A percentile compares a stretch with the other conserved stretches of the same genome.
Evolutionary conservation across 2,329 filamentous ascomycete genomes (phyloP).

Genomic region (Immersiporthe knoxdaviesiana): DNA sequence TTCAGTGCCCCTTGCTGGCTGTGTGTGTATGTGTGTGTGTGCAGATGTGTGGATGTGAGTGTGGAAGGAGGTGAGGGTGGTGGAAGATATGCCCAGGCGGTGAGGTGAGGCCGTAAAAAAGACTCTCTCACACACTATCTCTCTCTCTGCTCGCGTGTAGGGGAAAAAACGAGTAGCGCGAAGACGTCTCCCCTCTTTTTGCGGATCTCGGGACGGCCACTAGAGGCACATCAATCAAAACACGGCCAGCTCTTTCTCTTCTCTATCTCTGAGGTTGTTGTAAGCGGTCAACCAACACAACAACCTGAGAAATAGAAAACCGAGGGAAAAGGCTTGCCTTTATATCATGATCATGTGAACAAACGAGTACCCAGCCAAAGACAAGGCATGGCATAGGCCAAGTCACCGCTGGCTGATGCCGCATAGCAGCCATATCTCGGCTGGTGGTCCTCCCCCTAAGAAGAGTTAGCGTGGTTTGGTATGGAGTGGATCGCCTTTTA

Average conservation of each 20-base stretch:
- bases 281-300: background rate
- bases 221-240: background rate
- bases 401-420: background rate
- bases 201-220: conserved; percentile 7
- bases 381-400: background rate
- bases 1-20: background rate
- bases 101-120: conserved; percentile 21
- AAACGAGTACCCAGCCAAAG: background rate
- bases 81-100: conserved; percentile 13
- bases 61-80: background rate
- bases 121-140: conserved; percentile 1
- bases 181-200: conserved; percentile 22
- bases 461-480: background rate
- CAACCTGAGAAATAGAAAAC: background rate
- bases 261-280: background rate
- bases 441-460: background rate
- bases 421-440: background rate
- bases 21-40: background rate
- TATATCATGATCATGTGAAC: background rate
- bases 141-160: background rate
- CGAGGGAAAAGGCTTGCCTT: background rate
- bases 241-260: background rate
- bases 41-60: background rate
- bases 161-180: conserved; percentile 22
- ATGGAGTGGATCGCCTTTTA: background rate